Base-by-base conservation (phyloP, 164 flowering plant species). In the Aristolochia contorta region DNA sequence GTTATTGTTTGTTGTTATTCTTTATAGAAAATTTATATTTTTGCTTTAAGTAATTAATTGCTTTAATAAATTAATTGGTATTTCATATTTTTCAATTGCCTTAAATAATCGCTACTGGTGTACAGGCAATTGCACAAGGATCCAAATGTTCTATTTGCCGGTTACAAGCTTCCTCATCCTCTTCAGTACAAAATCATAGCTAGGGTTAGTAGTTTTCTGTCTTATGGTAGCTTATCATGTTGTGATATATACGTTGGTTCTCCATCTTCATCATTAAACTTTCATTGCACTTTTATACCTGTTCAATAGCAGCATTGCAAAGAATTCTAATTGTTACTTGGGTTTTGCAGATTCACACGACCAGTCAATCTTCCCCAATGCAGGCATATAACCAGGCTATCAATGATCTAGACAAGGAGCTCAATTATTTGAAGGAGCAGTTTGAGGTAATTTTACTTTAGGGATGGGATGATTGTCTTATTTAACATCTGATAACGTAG, bases 111-210 rank as follows among this genome's bases (percentile, higher is more conserved):
- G 21, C 47, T 57, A 1, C 18, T 25, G n/a, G n/a, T 56, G 27
- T 60, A 23, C 77, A 93, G 96, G 99, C 96, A 93, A 60, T 67
- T 93, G 67, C 99, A 93, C 74, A 79, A 93, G 57, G 99, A 93
- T 62, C 83, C 78, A 22, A 84, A 88, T 70, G 96, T 93, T 2
- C 74, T 90, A 2, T 93, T 93, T 61, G 92, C 97, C 24, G 99
- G 99, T 1, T 93, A 90, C 87, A 88, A 93, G 84, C 89, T 93
- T 58, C 97, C 99, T 21, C 99, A 93, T 62, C 99, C 97, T 47
- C 91, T 93, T 20, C 89, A 93, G 82, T 93, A 93, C 91, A 86
- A 86, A 67, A 90, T 93, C 65, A 67, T 93, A 21, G 82, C 90
- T 65, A 77, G 99, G 91, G 99, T 90, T 66, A 64, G 96, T 81